phyloP scores from a whole-genome alignment of 306 rosid species.

The Lotus japonicus region DNA sequence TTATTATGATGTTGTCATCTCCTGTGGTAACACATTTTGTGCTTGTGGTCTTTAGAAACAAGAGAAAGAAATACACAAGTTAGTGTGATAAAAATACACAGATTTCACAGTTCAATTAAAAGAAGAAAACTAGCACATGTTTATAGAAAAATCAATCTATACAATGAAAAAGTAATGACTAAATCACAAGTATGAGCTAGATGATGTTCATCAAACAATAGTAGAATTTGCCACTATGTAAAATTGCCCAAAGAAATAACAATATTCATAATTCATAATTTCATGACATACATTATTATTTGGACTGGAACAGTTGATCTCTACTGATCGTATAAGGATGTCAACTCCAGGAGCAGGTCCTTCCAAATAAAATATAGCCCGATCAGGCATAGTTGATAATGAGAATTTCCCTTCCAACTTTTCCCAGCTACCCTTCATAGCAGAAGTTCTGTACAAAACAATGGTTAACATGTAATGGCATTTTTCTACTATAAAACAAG shows the following conservation, averaged over 20 bases:
- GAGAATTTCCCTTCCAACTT: constrained; percentile 77
- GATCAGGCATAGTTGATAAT: constrained; percentile 50
- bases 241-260: not conserved
- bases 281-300: constrained; percentile 41
- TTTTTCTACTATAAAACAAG: not conserved
- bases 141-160: constrained; percentile 6
- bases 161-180: constrained; percentile 1
- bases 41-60: constrained; percentile 32
- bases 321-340: constrained; percentile 58
- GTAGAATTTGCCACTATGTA: not conserved
- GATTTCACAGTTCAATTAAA: constrained; percentile 2
- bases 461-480: constrained; percentile 1
- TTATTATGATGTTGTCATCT: constrained; percentile 52
- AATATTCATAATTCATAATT: constrained; percentile 13
- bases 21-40: constrained; percentile 25
- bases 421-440: constrained; percentile 55
- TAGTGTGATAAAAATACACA: not conserved
- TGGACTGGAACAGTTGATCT: constrained; percentile 40
- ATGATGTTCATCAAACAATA: not conserved
- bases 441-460: constrained; percentile 59
- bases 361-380: constrained; percentile 71
- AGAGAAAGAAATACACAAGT: not conserved
- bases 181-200: not conserved
- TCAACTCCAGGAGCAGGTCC: constrained; percentile 86
- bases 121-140: not conserved